These are phyloP conservation scores for Chlamydomonas eustigma DNA, from an alignment of 139 green algal species.

Conservation along the genomic window DNA sequence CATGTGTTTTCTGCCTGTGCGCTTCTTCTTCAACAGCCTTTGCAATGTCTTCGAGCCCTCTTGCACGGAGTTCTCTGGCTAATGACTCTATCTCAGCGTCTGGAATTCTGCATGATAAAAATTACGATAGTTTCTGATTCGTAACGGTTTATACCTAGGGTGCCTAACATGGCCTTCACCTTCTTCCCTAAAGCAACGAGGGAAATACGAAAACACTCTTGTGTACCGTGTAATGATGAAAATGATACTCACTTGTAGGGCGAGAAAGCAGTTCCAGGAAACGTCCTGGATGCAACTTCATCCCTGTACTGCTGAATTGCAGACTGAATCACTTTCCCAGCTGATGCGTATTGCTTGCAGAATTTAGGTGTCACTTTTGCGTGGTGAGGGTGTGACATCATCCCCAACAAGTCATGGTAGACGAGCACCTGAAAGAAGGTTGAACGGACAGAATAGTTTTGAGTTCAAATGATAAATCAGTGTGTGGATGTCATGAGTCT, in stretches of 20 bases:
- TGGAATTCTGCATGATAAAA: conserved; percentile 4
- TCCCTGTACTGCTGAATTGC: conserved; percentile 72
- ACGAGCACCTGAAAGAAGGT: conserved; percentile 96
- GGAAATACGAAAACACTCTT: neutral
- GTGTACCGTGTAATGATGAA: neutral
- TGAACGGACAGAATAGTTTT: too few relatives aligned
- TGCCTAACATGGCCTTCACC: neutral
- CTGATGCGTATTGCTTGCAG: conserved; percentile 91
- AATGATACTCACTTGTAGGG: conserved; percentile 63
- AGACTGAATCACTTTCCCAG: conserved; percentile 72
- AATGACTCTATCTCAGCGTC: neutral
- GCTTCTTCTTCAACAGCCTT: conserved; percentile 4
- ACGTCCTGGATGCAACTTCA: conserved; percentile 68
- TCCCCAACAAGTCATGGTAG: conserved; percentile 98
- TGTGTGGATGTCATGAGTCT: too few relatives aligned
- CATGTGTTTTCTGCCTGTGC: neutral
- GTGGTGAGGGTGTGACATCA: conserved; percentile 97
- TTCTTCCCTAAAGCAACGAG: neutral
- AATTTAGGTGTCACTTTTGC: conserved; percentile 97
- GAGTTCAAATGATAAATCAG: too few relatives aligned
- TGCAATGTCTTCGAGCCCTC: neutral
- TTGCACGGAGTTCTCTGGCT: neutral
- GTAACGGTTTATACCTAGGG: conserved; percentile 6
- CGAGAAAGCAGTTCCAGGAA: conserved; percentile 70
- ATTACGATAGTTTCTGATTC: neutral